Percentiles rank a stretch among this genome's conserved stretches.
Conservation (phyloP, 768 basidiomycete genomes). For the Hericium coralloides region DNA sequence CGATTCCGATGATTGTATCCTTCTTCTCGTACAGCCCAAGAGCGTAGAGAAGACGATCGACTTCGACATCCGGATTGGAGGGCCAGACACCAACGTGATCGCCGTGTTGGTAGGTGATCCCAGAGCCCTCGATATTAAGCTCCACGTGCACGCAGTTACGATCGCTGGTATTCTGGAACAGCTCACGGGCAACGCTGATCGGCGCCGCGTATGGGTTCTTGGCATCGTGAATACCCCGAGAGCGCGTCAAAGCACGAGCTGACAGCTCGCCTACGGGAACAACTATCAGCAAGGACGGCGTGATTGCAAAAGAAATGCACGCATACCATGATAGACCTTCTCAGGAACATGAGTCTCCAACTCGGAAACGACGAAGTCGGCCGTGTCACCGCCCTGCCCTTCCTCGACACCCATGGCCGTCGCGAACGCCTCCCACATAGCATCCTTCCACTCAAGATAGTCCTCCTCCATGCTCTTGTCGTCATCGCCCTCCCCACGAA, state of each 20-base stretch:
- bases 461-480: constrained; percentile 99
- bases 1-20: constrained; percentile 81
- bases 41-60: constrained; percentile 77
- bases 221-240: constrained; percentile 93
- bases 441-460: constrained; percentile 98
- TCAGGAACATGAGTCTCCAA: constrained; percentile 55
- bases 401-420: constrained; percentile 82
- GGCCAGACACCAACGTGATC: constrained; percentile 99
- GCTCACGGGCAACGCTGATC: constrained; percentile 66
- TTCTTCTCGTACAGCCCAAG: constrained; percentile 79
- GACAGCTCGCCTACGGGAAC: constrained; percentile 74
- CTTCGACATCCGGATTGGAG: constrained; percentile 85
- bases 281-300: constrained; percentile 2
- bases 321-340: constrained; percentile 87
- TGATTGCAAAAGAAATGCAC: background rate
- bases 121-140: constrained; percentile 88
- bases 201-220: constrained; percentile 96
- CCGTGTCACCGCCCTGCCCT: constrained; percentile 89
- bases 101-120: constrained; percentile 97
- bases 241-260: constrained; percentile 84
- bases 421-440: constrained; percentile 92
- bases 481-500: constrained; percentile 93
- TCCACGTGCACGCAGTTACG: constrained; percentile 95
- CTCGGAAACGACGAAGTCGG: constrained; percentile 91
- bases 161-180: constrained; percentile 65